Base-by-base conservation (phyloP, 129 eudicot genomes). In the Helianthus tuberosus region DNA sequence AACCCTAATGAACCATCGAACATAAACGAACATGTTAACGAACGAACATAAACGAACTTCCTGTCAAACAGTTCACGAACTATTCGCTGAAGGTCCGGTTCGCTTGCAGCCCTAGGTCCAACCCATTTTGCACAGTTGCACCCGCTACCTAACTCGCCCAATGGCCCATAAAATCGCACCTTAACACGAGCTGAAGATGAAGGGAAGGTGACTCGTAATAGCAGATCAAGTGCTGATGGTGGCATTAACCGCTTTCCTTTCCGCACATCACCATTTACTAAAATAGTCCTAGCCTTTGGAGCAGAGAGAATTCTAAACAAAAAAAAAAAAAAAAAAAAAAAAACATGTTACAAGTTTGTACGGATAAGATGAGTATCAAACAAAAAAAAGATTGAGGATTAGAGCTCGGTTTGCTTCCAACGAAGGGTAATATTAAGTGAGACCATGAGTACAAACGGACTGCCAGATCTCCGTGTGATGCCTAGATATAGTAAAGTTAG, bases 231-330 rank as follows among this genome's bases (percentile, higher is more conserved):
- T 51, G 96, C 86, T 49, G 87, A 78, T 72, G 98, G 98, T 49
- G 96, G 97, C 59, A 94, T 74, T 72, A 94, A 65, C 11, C 98
- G 88, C 91, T 90, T 97, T 32, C 98, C 98, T 76, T 86, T 94
- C 61, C 97, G 79, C 12, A 88, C 97, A 81, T 97, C 98, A 6
- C 83, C 88, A 60, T 82, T 90, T 12, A 84, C 86, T 67, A 94
- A 86, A 76, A 94, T 88, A 64, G 88, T 73, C 32, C 89, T 93
- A 60, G 98, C 96, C 82, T 90, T 94, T 46, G 98, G 98, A 29
- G 88, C 82, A 61, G 96, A 80, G 16, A 93, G 80, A 79, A 90
- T 86, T 78, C 98, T 94, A 81, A 36, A 11, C 66, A n/a, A n/a
- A n/a, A 68, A 8, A 66, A 73, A n/a, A 44, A 36, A 62, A 1